Evolutionary conservation across 257 asterid genomes (phyloP).

Genomic region (Penstemon davidsonii): DNA sequence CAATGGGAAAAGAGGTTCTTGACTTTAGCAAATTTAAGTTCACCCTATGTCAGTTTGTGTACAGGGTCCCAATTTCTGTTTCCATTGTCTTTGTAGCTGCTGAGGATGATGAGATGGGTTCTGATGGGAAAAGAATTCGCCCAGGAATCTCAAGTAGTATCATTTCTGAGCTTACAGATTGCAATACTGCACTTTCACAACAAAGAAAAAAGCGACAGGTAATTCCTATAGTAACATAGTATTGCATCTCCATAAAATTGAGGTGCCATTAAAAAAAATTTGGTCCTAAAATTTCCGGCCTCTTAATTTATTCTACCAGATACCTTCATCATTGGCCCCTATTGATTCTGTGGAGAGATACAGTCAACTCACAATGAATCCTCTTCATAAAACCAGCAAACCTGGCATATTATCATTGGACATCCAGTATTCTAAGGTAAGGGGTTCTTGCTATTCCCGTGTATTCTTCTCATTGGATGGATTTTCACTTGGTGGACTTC

Average conservation of each 20-base stretch:
- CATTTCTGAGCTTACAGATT: constrained; percentile 82
- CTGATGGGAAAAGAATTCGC: constrained; percentile 73
- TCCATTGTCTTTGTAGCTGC: constrained; percentile 51
- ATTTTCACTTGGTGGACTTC: constrained; percentile 2
- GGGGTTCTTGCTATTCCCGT: constrained; percentile 3
- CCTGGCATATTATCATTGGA: constrained; percentile 95
- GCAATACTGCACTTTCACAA: constrained; percentile 82
- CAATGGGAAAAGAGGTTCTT: constrained; percentile 96
- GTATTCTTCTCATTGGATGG: neutral
- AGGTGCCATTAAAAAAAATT: constrained; percentile 10
- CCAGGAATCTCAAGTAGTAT: constrained; percentile 77
- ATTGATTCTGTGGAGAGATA: constrained; percentile 78
- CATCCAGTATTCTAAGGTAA: constrained; percentile 72
- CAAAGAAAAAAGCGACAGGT: constrained; percentile 95
- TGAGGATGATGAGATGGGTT: constrained; percentile 71
- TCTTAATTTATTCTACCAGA: constrained; percentile 36
- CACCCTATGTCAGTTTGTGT: constrained; percentile 11
- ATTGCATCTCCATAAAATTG: constrained; percentile 16
- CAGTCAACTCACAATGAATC: constrained; percentile 84
- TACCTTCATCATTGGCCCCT: constrained; percentile 77
- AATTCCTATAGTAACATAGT: constrained; percentile 22
- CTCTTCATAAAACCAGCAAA: constrained; percentile 92
- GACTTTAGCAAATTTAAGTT: constrained; percentile 6
- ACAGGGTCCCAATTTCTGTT: constrained; percentile 26
- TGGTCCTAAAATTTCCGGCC: constrained; percentile 1